Evolutionary conservation across 1,284 basidiomycete genomes (phyloP), one percentile per base, ranked within the genome.

Genomic region (Phlebopus sp.): DNA sequence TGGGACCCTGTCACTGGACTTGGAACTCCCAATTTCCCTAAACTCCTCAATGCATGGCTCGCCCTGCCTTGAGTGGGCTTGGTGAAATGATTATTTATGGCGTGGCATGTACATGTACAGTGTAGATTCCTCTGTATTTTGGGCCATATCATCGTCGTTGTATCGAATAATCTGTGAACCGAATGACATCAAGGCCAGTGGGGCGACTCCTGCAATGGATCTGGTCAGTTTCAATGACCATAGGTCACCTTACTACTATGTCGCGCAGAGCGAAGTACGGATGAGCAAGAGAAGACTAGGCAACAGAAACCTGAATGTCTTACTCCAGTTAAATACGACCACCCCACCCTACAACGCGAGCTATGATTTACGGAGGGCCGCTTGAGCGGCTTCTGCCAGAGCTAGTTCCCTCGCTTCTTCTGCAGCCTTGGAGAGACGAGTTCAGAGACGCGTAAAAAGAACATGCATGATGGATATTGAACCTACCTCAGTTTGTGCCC

Each of bases 1-100:
- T 73, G 72, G 71, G 70, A 72, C 46, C 71, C 71, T 23, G 68
- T 69, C 9, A 69, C 68, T n/a, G 67, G 66, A 17, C 52, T 68
- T 4, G 66, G 67, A 11, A 68, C 67, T 6, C 67, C 63, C 15
- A 62, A 63, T 35, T 66, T 56, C 38, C 47, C 54, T n/a, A 51
- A 49, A 38, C 39, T 68, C 34, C 46, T 56, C 14, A 45, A n/a
- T 15, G 45, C 39, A 8, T 60, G 59, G 60, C 48, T 62, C 14
- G 17, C 13, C 5, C 50, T 61, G 36, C 54, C 59, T 38, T 60
- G 49, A 57, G 4, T 31, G 18, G 6, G 11, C 14, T 15, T 13
- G 3, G 10, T 37, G 37, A 37, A 21, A 23, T 14, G 31, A 35
- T 7, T 34, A 9, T 14, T n/a, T 13, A 35, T 10, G 23, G 17